A percentile compares a stretch with the other conserved stretches of the same genome.
These are phyloP conservation scores for Claviceps humidiphila DNA, from an alignment of 2,329 filamentous ascomycete species.

Conservation along the genomic window DNA sequence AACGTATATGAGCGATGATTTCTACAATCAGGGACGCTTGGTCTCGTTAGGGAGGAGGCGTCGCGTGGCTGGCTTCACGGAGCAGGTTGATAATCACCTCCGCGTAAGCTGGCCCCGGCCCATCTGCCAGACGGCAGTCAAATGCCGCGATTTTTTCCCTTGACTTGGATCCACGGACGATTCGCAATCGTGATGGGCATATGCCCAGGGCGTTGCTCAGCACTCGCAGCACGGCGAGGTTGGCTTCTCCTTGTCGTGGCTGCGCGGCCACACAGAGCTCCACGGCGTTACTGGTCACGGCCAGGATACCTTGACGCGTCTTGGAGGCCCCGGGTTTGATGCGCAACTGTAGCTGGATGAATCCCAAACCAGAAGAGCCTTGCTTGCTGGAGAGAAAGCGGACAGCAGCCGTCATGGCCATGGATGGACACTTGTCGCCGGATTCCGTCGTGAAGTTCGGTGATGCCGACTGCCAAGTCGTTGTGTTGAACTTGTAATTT, in stretches of 20 bases:
- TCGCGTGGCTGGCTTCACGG: conserved; percentile 11
- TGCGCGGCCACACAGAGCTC: conserved; percentile 54
- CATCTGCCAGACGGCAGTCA: conserved; percentile 20
- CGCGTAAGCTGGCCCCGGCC: conserved; percentile 15
- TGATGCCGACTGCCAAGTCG: no score
- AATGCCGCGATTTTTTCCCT: conserved; percentile 48
- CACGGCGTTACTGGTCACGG: conserved; percentile 42
- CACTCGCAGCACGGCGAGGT: conserved; percentile 50
- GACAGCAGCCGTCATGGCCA: conserved; percentile 20
- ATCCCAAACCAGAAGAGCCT: conserved; percentile 27
- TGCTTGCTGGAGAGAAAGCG: conserved; percentile 35
- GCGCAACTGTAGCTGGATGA: conserved; percentile 48
- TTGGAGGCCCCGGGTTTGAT: conserved; percentile 54
- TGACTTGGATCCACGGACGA: conserved; percentile 50
- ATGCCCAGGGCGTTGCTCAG: conserved; percentile 47
- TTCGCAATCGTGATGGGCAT: conserved; percentile 49
- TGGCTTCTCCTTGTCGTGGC: conserved; percentile 54
- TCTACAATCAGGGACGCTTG: background rate
- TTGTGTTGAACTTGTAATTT: no score
- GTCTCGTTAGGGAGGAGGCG: conserved; percentile 1
- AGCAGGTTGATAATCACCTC: conserved; percentile 16
- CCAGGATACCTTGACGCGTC: conserved; percentile 45
- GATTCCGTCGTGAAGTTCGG: background rate
- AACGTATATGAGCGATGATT: no score
- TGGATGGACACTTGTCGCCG: background rate